Conservation (phyloP, 2,329 filamentous ascomycete species). For the Chaetomiaceae sp. region DNA sequence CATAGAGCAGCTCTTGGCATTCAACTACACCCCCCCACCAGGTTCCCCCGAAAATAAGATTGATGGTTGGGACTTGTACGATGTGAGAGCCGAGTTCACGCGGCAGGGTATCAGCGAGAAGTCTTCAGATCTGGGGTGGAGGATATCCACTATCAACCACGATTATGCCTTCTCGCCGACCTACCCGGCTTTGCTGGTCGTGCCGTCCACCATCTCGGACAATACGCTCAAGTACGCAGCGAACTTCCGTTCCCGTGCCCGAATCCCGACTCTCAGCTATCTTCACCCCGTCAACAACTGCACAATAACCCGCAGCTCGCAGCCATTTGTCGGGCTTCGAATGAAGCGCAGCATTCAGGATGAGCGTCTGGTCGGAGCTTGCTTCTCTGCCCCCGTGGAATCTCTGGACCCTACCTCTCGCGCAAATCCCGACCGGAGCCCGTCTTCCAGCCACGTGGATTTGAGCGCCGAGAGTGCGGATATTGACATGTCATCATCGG, state of each 20-base stretch:
- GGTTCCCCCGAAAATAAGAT: slow-evolving; percentile 60
- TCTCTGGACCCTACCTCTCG: slow-evolving; percentile 37
- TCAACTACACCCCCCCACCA: slow-evolving; percentile 71
- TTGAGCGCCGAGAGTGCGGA: slow-evolving; percentile 33
- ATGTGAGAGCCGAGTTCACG: slow-evolving; percentile 78
- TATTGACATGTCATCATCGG: slow-evolving; percentile 50
- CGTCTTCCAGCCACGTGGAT: slow-evolving; percentile 50
- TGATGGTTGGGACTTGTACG: slow-evolving; percentile 80
- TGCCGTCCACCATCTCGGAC: slow-evolving; percentile 89
- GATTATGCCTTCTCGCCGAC: slow-evolving; percentile 91
- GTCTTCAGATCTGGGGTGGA: slow-evolving; percentile 74
- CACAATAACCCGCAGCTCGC: slow-evolving; percentile 90
- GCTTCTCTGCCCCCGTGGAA: slow-evolving; percentile 68
- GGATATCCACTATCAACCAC: slow-evolving; percentile 82
- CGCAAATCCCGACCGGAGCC: slow-evolving; percentile 36
- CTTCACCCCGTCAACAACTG: slow-evolving; percentile 97
- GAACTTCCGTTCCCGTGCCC: slow-evolving; percentile 79
- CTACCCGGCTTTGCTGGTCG: slow-evolving; percentile 79
- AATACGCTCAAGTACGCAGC: slow-evolving; percentile 92
- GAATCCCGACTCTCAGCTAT: slow-evolving; percentile 87
- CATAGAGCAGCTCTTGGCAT: slow-evolving; percentile 88
- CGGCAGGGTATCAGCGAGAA: slow-evolving; percentile 84
- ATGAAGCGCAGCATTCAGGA: slow-evolving; percentile 92
- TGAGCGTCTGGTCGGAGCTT: slow-evolving; percentile 86
- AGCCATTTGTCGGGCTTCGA: slow-evolving; percentile 81